Base-by-base conservation (phyloP, 257 asterid genomes). In the Euphrasia confusa region DNA sequence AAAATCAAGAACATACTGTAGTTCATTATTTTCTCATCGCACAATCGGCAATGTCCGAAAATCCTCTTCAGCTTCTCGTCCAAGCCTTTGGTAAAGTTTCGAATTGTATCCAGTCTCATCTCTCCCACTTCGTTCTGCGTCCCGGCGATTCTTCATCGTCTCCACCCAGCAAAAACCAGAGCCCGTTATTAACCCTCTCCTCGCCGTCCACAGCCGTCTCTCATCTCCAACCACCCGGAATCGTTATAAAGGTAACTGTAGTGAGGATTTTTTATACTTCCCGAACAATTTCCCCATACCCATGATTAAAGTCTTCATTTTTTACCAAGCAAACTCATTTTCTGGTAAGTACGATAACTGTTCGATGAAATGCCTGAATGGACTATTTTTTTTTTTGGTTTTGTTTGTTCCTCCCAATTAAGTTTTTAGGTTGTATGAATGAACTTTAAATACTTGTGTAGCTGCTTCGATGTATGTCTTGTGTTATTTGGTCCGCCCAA, bases 41-140 rank as follows among this genome's bases (percentile, higher is more conserved):
- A 15, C 55, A 49, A 14, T 49, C 35, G 5, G 69, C 68, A 47
- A 87, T 85, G 93, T 77, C 93, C 9, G 91, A 87, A 52, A 80
- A 85, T 64, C 95, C 87, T 58, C 30, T 90, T n/a, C 85, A 83
- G 61, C 68, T 68, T 70, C 65, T 90, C 52, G 69, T 79, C 64
- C 68, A 70, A 47, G 76, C 88, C 8, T 69, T 74, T 10, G 79
- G 32, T 54, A 84, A 69, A 58, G 63, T 80, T 30, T 79, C 95
- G 0, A 71, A 68, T 24, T 56, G 74, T 66, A 65, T 90, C 4
- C 94, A 88, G 78, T 67, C 67, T 13, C 88, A 82, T 65, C 69
- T 90, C 56, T 77, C 86, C 63, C 81, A 71, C 26, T 79, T 86
- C 68, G 37, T 72, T 65, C 58, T 62, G 55, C 68, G 54, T 35